A percentile compares a stretch with the other conserved stretches of the same genome.
Conservation (phyloP, 2,329 filamentous ascomycete genomes). For the Dissoconium aciculare region DNA sequence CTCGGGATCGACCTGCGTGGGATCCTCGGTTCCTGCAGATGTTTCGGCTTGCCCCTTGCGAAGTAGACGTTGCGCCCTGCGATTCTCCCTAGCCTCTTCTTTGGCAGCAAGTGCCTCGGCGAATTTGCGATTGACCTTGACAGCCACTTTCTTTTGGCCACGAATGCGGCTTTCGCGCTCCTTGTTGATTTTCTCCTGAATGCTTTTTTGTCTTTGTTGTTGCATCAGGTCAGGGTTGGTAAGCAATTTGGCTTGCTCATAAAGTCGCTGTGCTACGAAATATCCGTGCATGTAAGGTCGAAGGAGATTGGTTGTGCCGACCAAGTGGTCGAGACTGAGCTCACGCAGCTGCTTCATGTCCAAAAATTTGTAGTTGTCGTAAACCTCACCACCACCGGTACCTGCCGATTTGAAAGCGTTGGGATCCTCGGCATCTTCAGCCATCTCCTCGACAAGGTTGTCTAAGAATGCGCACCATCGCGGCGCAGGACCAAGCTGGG, state of each 20-base stretch:
- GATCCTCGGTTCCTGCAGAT: slow-evolving; percentile 43
- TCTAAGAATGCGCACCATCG: slow-evolving; percentile 95
- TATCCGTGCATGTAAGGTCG: slow-evolving; percentile 98
- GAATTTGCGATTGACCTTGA: slow-evolving; percentile 75
- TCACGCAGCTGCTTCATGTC: slow-evolving; percentile 72
- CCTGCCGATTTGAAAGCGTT: slow-evolving; percentile 32
- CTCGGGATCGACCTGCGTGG: slow-evolving; percentile 15
- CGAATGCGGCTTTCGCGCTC: slow-evolving; percentile 89
- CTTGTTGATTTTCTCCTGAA: slow-evolving; percentile 93
- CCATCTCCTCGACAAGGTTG: slow-evolving; percentile 97
- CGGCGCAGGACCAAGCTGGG: slow-evolving; percentile 80
- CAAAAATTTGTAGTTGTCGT: slow-evolving; percentile 99
- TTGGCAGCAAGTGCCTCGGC: slow-evolving; percentile 50
- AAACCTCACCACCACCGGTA: slow-evolving; percentile 53
- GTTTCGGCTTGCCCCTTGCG: slow-evolving; percentile 44
- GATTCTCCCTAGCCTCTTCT: slow-evolving; percentile 49
- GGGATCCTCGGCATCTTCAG: slow-evolving; percentile 56
- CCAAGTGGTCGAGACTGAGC: slow-evolving; percentile 72
- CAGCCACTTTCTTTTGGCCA: slow-evolving; percentile 75
- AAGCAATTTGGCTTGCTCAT: slow-evolving; percentile 87
- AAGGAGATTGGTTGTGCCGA: slow-evolving; percentile 78
- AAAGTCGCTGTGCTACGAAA: slow-evolving; percentile 88
- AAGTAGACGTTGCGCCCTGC: slow-evolving; percentile 35
- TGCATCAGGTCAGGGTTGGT: slow-evolving; percentile 89
- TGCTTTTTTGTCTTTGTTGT: slow-evolving; percentile 75